Conservation (phyloP, 257 asterid genomes). For the Lithospermum erythrorhizon region DNA sequence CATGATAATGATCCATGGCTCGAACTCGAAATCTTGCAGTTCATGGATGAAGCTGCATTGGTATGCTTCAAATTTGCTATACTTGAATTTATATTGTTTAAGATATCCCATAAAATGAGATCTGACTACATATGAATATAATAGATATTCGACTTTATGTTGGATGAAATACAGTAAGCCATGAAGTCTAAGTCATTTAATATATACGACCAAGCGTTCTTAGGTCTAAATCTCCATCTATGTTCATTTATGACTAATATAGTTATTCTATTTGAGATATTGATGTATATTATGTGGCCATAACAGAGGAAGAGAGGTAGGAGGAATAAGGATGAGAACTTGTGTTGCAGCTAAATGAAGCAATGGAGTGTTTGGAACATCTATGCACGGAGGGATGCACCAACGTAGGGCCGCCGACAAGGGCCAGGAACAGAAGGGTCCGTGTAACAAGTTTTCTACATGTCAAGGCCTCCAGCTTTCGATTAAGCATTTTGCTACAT, state of each 20-base stretch:
- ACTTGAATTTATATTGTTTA: too few species aligned
- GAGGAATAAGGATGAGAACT: constrained; percentile 48
- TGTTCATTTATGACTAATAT: too few species aligned
- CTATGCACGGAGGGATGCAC: constrained; percentile 90
- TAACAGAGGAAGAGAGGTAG: constrained; percentile 55
- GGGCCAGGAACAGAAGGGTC: constrained; percentile 43
- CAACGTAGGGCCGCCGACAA: constrained; percentile 55
- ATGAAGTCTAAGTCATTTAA: too few species aligned
- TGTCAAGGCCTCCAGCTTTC: constrained; percentile 85
- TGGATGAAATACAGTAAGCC: too few species aligned
- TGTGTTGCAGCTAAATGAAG: constrained; percentile 74
- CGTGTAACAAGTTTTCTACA: constrained; percentile 66
- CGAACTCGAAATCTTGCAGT: constrained; percentile 73
- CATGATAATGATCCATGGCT: constrained; percentile 72
- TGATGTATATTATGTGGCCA: neutral
- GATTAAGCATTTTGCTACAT: constrained; percentile 63
- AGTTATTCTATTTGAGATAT: too few species aligned
- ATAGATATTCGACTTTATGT: too few species aligned
- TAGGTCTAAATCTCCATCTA: too few species aligned
- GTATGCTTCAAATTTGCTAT: constrained; percentile 35
- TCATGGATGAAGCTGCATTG: constrained; percentile 69
- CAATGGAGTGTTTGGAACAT: constrained; percentile 83
- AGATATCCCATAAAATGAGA: too few species aligned
- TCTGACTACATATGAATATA: too few species aligned
- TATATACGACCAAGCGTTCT: too few species aligned